These are phyloP conservation scores for Fraxinus sp. DNA, from an alignment of 305 asterid genomes.

Conservation along the genomic window DNA sequence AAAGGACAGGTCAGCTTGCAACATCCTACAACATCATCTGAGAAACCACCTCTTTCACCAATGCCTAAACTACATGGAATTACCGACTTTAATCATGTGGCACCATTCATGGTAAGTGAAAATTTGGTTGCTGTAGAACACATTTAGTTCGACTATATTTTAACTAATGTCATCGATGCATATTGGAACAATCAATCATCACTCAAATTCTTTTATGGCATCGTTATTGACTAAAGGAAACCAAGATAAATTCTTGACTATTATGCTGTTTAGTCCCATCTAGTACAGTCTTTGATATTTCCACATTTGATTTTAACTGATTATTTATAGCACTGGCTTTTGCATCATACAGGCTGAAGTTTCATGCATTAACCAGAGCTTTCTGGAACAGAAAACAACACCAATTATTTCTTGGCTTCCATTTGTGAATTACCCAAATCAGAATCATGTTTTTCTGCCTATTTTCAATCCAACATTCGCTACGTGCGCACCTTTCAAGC, in stretches of 20 bases:
- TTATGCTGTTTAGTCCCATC: not conserved
- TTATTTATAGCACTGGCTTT: not conserved
- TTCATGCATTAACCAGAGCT: conserved; percentile 7
- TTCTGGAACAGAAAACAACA: not conserved
- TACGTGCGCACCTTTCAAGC: conserved; percentile 8
- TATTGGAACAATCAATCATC: not conserved
- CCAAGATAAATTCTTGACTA: not conserved
- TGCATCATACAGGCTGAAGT: not conserved
- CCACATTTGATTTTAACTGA: not conserved
- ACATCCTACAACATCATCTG: conserved; percentile 2
- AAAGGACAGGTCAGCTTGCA: conserved; percentile 11
- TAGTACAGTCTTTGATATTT: not conserved
- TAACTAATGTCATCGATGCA: not conserved
- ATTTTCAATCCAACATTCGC: not conserved
- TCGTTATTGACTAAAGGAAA: not conserved
- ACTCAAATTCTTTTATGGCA: not conserved
- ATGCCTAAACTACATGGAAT: conserved; percentile 3
- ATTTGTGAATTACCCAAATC: conserved; percentile 5
- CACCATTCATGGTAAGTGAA: conserved; percentile 15
- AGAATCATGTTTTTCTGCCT: conserved; percentile 5
- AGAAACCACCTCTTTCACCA: conserved; percentile 36
- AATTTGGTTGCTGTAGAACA: not conserved
- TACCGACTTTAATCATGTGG: not conserved
- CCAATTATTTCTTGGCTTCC: conserved; percentile 25
- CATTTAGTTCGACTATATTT: not conserved